A percentile compares a stretch with the other conserved stretches of the same genome.
Conservation (phyloP, 441 rosid species). For the Bocquillonia castaneifolia region DNA sequence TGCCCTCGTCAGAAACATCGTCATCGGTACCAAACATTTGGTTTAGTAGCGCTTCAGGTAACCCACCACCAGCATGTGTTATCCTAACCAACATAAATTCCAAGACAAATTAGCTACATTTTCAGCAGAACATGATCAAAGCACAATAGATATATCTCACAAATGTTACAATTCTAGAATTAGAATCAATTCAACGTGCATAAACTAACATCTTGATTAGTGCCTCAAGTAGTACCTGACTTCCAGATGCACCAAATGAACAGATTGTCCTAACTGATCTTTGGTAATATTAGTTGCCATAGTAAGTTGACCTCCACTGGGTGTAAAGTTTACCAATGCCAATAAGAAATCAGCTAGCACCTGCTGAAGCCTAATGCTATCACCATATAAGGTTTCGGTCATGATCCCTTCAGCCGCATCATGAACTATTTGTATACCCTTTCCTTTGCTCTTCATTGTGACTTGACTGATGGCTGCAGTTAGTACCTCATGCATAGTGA, state of each 20-base stretch:
- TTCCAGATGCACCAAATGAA: constrained; percentile 70
- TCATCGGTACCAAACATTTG: constrained; percentile 70
- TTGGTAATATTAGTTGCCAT: constrained; percentile 55
- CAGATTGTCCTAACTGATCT: constrained; percentile 69
- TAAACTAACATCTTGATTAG: background rate
- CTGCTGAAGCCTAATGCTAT: constrained; percentile 81
- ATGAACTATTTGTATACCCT: constrained; percentile 49
- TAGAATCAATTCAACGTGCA: background rate
- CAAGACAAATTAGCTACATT: background rate
- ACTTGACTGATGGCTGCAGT: constrained; percentile 70
- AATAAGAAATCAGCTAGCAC: constrained; percentile 65
- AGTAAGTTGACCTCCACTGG: constrained; percentile 52
- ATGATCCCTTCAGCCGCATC: constrained; percentile 54
- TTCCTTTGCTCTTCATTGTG: constrained; percentile 55
- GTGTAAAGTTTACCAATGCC: constrained; percentile 49
- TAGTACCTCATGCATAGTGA: constrained; percentile 53
- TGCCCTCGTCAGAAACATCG: constrained; percentile 73
- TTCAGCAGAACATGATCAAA: background rate
- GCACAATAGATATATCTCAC: background rate
- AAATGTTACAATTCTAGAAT: background rate
- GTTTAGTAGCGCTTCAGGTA: constrained; percentile 67
- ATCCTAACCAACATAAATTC: constrained; percentile 42
- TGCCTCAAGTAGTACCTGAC: constrained; percentile 50
- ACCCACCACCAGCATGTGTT: constrained; percentile 60
- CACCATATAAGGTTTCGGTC: constrained; percentile 64